These are phyloP conservation scores for Aureobasidium sp. DNA, from an alignment of 2,329 filamentous ascomycete genomes.

Conservation along the genomic window DNA sequence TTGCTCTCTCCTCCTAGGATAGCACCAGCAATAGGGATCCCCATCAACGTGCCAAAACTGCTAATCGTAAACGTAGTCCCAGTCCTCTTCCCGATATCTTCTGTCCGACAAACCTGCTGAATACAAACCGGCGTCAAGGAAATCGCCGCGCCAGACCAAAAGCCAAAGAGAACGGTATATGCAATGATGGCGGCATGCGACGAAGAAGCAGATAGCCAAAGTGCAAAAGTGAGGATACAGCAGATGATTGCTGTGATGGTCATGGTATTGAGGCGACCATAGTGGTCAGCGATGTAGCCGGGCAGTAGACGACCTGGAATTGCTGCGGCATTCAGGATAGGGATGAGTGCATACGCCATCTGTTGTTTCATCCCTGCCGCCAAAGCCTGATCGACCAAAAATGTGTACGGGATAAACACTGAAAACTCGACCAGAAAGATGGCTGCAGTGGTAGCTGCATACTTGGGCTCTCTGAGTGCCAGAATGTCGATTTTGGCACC, in stretches of 20 bases:
- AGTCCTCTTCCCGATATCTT: constrained; percentile 50
- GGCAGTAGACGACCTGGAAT: constrained; percentile 31
- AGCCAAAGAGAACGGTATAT: constrained; percentile 25
- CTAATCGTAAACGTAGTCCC: constrained; percentile 58
- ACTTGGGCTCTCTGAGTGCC: neutral
- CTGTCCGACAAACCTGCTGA: constrained; percentile 26
- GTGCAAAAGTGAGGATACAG: constrained; percentile 22
- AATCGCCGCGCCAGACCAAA: constrained; percentile 26
- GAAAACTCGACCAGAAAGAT: constrained; percentile 33
- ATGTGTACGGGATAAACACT: constrained; percentile 32
- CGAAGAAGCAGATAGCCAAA: constrained; percentile 23
- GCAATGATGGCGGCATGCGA: constrained; percentile 21
- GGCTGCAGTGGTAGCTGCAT: constrained; percentile 23
- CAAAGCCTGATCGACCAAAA: constrained; percentile 30
- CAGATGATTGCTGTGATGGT: constrained; percentile 21
- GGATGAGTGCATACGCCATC: constrained; percentile 28
- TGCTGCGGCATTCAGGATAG: constrained; percentile 26
- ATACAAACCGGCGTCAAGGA: constrained; percentile 30
- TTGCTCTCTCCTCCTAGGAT: constrained; percentile 37
- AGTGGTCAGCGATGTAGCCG: constrained; percentile 28
- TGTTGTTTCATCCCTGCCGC: constrained; percentile 22
- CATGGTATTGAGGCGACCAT: constrained; percentile 31
- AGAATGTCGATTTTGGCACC: neutral
- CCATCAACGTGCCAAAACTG: constrained; percentile 58
- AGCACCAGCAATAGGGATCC: constrained; percentile 58